Conservation (phyloP, 108 stramenopile species). For the Cyclotella cryptica region DNA sequence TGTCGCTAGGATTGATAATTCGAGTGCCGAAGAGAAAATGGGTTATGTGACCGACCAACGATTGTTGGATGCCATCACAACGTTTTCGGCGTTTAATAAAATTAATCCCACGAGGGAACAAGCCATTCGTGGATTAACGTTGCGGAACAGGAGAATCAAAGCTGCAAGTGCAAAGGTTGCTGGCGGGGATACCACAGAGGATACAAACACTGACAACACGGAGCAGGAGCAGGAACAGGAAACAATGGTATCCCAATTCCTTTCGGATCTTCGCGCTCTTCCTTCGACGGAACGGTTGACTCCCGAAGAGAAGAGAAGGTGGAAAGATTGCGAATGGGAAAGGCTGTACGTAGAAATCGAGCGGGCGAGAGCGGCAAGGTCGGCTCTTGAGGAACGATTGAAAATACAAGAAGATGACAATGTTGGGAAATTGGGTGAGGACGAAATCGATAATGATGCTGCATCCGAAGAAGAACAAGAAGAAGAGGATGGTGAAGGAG, state of each 20-base stretch:
- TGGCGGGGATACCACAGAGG: neutral
- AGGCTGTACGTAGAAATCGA: slow-evolving; percentile 44
- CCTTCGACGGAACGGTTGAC: slow-evolving; percentile 38
- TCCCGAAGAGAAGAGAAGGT: slow-evolving; percentile 38
- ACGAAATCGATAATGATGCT: neutral
- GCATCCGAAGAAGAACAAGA: neutral
- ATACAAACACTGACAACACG: neutral
- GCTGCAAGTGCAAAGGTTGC: neutral
- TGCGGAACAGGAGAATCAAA: neutral
- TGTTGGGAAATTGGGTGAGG: slow-evolving; percentile 18
- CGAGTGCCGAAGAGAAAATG: slow-evolving; percentile 20
- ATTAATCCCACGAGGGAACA: slow-evolving; percentile 53
- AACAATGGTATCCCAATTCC: slow-evolving; percentile 32
- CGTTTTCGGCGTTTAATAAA: slow-evolving; percentile 50
- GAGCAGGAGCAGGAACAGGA: slow-evolving; percentile 12
- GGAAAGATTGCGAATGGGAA: slow-evolving; percentile 60
- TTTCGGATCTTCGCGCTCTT: slow-evolving; percentile 19
- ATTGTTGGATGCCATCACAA: slow-evolving; percentile 40
- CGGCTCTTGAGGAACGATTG: slow-evolving; percentile 25
- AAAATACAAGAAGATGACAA: slow-evolving; percentile 13
- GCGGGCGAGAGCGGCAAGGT: slow-evolving; percentile 27
- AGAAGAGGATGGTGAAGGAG: neutral
- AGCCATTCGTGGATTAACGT: slow-evolving; percentile 40
- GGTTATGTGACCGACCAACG: slow-evolving; percentile 44
- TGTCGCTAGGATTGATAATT: slow-evolving; percentile 27